Base-by-base conservation (phyloP, 495 filamentous ascomycete genomes). In the Coniosporium apollinis region DNA sequence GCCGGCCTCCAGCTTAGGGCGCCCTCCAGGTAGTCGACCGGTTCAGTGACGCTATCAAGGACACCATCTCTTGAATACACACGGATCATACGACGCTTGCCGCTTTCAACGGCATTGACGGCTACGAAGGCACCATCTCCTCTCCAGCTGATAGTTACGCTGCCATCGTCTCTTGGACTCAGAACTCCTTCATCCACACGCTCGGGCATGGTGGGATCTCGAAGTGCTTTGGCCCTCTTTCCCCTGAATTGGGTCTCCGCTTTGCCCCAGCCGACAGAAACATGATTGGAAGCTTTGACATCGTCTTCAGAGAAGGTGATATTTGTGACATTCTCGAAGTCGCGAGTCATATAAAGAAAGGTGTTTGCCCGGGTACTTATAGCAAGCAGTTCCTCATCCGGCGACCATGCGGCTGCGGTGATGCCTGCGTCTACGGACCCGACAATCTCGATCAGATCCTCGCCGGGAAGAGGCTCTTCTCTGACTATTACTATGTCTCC, bases 181-280 rank as follows among this genome's bases (percentile, higher is more conserved):
- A 85, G 54, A 10, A 70, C 58, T 19, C 89, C 89, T 49, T 82
- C 76, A 41, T 94, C 89, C 14, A 93, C 71, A 52, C 79, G 83
- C 55, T 94, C 87, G 0, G 89, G 89, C 35, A 97, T 76, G 14
- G 89, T 97, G 11, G 89, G 89, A 52, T 97, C 89, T 36, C 79
- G 67, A 24, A 96, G 66, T 19, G 81, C 81, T 52, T 84, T 89
- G 22, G 86, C 89, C 48, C 84, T 74, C 50, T 82, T 85, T 33
- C 89, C 89, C 50, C 93, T 79, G 49, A 97, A 97, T 57, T 97
- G 89, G 4, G 89, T 97, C 56, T 97, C 89, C 51, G 78, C 76
- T 62, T 96, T 96, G 41, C 89, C 89, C 89, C 89, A 97, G 34
- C 89, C 89, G 16, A 97, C 89, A 14, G 85, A 93, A 28, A 97